Conservation (phyloP, 345 rosid genomes). For the Salix koriyanagi region DNA sequence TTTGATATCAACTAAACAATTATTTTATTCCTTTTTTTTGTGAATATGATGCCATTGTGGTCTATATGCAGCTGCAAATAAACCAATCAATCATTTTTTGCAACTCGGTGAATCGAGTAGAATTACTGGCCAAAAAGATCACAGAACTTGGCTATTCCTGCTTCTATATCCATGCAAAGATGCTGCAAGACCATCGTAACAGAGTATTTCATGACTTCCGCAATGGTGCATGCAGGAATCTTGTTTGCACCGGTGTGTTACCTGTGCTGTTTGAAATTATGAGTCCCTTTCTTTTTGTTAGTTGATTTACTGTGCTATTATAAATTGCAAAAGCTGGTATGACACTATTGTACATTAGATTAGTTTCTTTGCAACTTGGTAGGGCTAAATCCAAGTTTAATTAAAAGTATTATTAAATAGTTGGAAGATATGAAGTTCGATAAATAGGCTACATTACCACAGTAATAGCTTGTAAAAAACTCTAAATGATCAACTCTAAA, state of each 20-base stretch:
- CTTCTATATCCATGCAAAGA: slow-evolving; percentile 96
- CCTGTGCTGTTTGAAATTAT: not conserved
- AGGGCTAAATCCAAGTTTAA: not conserved
- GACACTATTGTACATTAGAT: not conserved
- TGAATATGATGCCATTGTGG: slow-evolving; percentile 6
- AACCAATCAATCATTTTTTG: slow-evolving; percentile 98
- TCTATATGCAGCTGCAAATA: slow-evolving; percentile 83
- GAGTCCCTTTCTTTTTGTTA: not conserved
- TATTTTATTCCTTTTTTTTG: not conserved
- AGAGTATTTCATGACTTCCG: slow-evolving; percentile 99
- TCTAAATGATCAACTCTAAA: not conserved
- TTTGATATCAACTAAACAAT: slow-evolving; percentile 26
- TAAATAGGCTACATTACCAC: not conserved
- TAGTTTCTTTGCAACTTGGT: not conserved
- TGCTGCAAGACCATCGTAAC: slow-evolving; percentile 99
- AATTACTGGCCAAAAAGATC: slow-evolving; percentile 94
- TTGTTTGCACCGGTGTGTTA: slow-evolving; percentile 92
- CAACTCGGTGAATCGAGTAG: slow-evolving; percentile 98
- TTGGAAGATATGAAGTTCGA: not conserved
- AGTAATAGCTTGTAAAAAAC: not conserved
- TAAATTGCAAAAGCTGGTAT: not conserved
- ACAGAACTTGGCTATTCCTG: slow-evolving; percentile 99
- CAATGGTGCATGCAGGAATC: slow-evolving; percentile 99
- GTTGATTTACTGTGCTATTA: not conserved
- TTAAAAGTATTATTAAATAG: not conserved